phyloP scores from a whole-genome alignment of 2,329 filamentous ascomycete species.

The Alternaria sp. region DNA sequence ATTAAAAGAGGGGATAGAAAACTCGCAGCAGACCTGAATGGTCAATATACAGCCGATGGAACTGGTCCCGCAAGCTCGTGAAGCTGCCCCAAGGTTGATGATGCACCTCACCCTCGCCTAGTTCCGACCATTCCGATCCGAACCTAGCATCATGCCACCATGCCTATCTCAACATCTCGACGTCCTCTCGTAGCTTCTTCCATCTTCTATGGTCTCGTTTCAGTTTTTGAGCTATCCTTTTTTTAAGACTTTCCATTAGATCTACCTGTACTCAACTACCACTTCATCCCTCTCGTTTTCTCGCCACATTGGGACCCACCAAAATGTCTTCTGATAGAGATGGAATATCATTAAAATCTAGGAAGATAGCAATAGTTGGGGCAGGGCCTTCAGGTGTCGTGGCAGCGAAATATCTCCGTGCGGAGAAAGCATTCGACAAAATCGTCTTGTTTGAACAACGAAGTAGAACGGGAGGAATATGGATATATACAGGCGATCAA shows the following conservation, averaged over 20 bases:
- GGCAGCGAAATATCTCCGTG: conserved; percentile 78
- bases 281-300: background rate
- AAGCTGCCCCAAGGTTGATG: conserved; percentile 14
- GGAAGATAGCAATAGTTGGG: conserved; percentile 78
- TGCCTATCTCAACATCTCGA: background rate
- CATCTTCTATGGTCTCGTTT: background rate
- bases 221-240: conserved; percentile 6
- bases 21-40: background rate
- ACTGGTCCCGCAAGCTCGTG: background rate
- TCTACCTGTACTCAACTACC: background rate
- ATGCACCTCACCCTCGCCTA: conserved; percentile 15
- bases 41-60: background rate
- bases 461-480: conserved; percentile 78
- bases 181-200: background rate
- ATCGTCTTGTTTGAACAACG: conserved; percentile 87
- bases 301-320: background rate
- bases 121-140: conserved; percentile 24
- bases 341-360: conserved; percentile 54
- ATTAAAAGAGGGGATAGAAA: background rate
- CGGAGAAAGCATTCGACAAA: conserved; percentile 72
- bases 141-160: conserved; percentile 15
- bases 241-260: background rate
- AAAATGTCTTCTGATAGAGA: conserved; percentile 22
- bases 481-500: conserved; percentile 74
- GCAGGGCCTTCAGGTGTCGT: conserved; percentile 82